Evolutionary conservation across 441 rosid species (phyloP).

Genomic region (Omphalea diandra): DNA sequence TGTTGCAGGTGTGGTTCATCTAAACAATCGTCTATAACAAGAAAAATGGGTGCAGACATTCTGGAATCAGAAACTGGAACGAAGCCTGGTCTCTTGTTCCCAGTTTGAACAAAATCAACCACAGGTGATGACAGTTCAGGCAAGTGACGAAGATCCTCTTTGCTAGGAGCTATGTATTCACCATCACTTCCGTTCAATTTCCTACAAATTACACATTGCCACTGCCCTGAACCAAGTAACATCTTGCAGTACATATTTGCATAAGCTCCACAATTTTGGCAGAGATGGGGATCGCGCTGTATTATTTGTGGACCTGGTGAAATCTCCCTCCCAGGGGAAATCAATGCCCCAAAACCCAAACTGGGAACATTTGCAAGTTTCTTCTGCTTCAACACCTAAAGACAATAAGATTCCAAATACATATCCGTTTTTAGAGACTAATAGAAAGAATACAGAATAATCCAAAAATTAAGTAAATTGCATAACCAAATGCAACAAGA

Average conservation of each 20-base stretch:
- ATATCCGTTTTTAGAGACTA: too few relatives aligned
- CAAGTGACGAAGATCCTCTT: conserved; percentile 63
- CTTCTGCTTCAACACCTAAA: conserved; percentile 83
- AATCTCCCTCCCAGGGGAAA: conserved; percentile 87
- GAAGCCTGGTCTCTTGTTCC: conserved; percentile 82
- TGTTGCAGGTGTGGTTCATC: conserved; percentile 97
- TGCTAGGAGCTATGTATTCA: conserved; percentile 77
- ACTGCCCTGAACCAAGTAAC: conserved; percentile 90
- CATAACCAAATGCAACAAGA: not conserved
- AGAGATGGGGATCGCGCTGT: conserved; percentile 85
- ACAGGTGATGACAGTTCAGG: conserved; percentile 76
- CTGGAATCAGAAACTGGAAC: conserved; percentile 88
- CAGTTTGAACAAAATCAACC: conserved; percentile 86
- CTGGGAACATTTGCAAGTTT: conserved; percentile 84
- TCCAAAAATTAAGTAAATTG: conserved; percentile 6
- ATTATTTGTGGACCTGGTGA: conserved; percentile 74
- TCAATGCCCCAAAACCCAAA: conserved; percentile 92
- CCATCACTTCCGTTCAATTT: conserved; percentile 79
- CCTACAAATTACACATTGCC: conserved; percentile 88
- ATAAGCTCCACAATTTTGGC: conserved; percentile 90
- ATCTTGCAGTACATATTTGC: conserved; percentile 77
- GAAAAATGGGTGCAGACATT: conserved; percentile 79
- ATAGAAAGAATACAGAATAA: too few relatives aligned
- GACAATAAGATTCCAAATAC: too few relatives aligned
- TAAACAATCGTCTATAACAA: conserved; percentile 90